Evolutionary conservation across 306 rosid species (phyloP).

Genomic region (Prunus campanulata): DNA sequence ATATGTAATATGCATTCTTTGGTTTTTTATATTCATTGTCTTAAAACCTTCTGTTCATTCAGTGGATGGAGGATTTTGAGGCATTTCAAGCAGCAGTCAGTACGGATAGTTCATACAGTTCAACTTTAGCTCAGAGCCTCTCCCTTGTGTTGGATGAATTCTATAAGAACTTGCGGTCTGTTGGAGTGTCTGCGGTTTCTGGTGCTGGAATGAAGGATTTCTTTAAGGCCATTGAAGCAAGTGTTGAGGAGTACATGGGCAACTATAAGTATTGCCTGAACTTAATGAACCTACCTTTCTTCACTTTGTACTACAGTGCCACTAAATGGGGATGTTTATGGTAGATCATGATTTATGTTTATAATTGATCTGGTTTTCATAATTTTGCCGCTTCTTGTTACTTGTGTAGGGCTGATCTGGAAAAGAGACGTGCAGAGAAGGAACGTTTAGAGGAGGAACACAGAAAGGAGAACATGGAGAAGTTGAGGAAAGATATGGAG

Average conservation of each 20-base stretch:
- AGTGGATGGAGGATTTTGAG: constrained; percentile 97
- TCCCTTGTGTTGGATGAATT: constrained; percentile 77
- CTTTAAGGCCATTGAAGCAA: constrained; percentile 65
- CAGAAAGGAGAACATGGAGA: constrained; percentile 67
- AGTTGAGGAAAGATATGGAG: constrained; percentile 72
- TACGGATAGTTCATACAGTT: constrained; percentile 54
- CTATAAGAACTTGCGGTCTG: constrained; percentile 70
- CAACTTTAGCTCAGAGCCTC: constrained; percentile 68
- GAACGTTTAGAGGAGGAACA: constrained; percentile 74
- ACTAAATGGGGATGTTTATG: neutral
- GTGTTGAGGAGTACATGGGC: constrained; percentile 79
- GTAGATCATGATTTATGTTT: neutral
- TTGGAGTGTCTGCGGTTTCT: constrained; percentile 79
- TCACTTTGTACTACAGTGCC: neutral
- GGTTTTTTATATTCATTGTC: constrained; percentile 9
- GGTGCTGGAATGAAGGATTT: constrained; percentile 77
- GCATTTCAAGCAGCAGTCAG: constrained; percentile 65
- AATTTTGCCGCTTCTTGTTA: constrained; percentile 5
- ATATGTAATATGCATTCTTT: neutral
- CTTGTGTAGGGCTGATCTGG: constrained; percentile 67
- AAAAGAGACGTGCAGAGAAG: constrained; percentile 75
- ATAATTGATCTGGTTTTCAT: constrained; percentile 5
- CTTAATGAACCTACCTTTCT: neutral
- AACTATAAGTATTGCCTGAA: constrained; percentile 50
- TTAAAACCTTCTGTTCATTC: constrained; percentile 25